Evolutionary conservation across 225 moss, liverwort and hornwort species (phyloP), one percentile per base, ranked within the genome.

Genomic region (Physcomitrellopsis africana): DNA sequence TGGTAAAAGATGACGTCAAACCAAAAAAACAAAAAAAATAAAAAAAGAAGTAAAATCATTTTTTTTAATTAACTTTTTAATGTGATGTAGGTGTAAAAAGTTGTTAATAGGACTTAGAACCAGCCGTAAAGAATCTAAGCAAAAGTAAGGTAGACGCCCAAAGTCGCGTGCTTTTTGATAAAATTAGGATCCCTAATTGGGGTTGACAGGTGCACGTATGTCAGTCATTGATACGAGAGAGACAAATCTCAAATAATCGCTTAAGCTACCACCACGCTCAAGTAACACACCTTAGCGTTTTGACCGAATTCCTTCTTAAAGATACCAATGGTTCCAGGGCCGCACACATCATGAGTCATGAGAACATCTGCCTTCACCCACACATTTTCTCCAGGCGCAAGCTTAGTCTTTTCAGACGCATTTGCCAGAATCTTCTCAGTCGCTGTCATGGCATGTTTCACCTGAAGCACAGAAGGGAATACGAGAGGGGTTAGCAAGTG

Each of bases 281-380:
- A 20, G 32, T 13, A 17, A 70, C 81, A 57, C 23, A 99, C 95
- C 99, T 99, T 95, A 14, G 99, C 95, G 81, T 99, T 81, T 42
- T 90, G 85, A 67, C 99, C 99, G 17, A 99, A 99, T 72, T 99
- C 99, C 73, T 81, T 93, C 84, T 99, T 99, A 82, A 99, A 99
- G 61, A 95, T 99, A 47, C 99, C 99, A 20, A 99, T 86, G 13
- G 95, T 99, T 59, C 99, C 99, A 74, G 99, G 99, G 72, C 99
- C 95, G 71, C 99, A 99, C 17, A 99, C 95, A 78, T 99, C 95
- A 72, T 99, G 99, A 37, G 95, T 99, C 95, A 99, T 99, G 6
- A 99, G 84, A 26, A 91, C 82, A 72, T 99, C 99, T 9, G 95
- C 99, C 77, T 91, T 92, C 69, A 99, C 95, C 99, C 99, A 99